These are phyloP conservation scores for Urtica urens DNA, from an alignment of 306 rosid species.

Conservation along the genomic window DNA sequence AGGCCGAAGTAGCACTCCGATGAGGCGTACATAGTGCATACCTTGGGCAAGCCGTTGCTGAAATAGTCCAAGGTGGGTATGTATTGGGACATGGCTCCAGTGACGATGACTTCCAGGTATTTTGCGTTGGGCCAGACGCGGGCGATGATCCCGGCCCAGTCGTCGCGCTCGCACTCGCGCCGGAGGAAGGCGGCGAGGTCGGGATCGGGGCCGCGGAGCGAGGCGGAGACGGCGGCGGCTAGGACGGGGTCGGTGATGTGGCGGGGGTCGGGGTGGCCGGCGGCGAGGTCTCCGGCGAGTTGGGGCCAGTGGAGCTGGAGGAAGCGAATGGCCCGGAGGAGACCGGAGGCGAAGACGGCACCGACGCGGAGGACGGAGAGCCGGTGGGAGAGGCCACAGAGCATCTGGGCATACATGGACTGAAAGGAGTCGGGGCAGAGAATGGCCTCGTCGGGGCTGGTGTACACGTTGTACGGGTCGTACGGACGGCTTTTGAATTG, in stretches of 20 bases:
- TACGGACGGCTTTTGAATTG: conserved; percentile 67
- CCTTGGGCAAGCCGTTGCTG: conserved; percentile 54
- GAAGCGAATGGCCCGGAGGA: conserved; percentile 74
- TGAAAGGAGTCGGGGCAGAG: conserved; percentile 74
- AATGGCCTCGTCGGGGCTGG: conserved; percentile 73
- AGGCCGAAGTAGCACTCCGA: conserved; percentile 90
- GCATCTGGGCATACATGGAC: conserved; percentile 89
- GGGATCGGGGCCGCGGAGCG: conserved; percentile 34
- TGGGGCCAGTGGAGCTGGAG: conserved; percentile 65
- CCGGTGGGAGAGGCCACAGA: conserved; percentile 82
- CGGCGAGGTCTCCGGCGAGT: conserved; percentile 40
- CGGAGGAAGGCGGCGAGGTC: conserved; percentile 46
- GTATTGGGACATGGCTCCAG: conserved; percentile 97
- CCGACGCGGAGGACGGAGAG: conserved; percentile 69
- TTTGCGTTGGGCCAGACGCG: conserved; percentile 93
- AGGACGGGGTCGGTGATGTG: conserved; percentile 48
- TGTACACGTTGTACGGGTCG: conserved; percentile 69
- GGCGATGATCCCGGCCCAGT: conserved; percentile 63
- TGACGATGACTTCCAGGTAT: conserved; percentile 77
- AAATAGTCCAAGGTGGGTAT: conserved; percentile 69
- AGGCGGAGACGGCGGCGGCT: conserved; percentile 27
- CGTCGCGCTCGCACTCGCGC: conserved; percentile 35
- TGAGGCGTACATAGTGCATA: conserved; percentile 90
- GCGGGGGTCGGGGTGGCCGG: conserved; percentile 55
- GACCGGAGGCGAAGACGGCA: conserved; percentile 86